Evolutionary conservation across 768 basidiomycete genomes (phyloP).

Genomic region (Collybia mongolica): DNA sequence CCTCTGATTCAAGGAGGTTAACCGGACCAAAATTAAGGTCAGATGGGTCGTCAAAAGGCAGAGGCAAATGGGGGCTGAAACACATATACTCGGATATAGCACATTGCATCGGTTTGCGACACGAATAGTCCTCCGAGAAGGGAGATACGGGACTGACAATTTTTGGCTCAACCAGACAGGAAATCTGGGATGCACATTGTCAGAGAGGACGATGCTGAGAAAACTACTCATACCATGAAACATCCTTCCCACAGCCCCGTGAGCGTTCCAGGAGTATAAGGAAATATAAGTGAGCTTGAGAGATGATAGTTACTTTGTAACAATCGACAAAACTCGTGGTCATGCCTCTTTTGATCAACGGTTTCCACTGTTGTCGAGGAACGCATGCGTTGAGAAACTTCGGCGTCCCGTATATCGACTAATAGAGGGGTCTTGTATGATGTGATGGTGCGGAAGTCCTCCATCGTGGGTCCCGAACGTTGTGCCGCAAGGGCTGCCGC

Average conservation of each 20-base stretch:
- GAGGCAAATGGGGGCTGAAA: slow-evolving; percentile 35
- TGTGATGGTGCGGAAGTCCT: slow-evolving; percentile 46
- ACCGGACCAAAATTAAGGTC: slow-evolving; percentile 2
- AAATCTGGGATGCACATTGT: slow-evolving; percentile 9
- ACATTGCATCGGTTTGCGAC: slow-evolving; percentile 51
- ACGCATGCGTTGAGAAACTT: slow-evolving; percentile 4
- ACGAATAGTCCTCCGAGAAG: slow-evolving; percentile 29
- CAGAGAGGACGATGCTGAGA: slow-evolving; percentile 4
- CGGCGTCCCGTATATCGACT: slow-evolving; percentile 33
- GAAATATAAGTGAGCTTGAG: slow-evolving; percentile 20
- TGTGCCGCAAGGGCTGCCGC: slow-evolving; percentile 41
- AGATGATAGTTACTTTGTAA: slow-evolving; percentile 15
- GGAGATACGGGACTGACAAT: slow-evolving; percentile 7
- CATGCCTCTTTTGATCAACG: slow-evolving; percentile 30
- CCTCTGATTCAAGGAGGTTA: slow-evolving; percentile 12
- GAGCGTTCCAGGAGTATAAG: slow-evolving; percentile 43
- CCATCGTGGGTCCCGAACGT: slow-evolving; percentile 50
- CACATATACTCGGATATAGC: slow-evolving; percentile 43
- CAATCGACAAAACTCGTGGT: slow-evolving; percentile 20
- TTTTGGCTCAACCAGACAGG: slow-evolving; percentile 7
- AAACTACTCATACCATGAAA: slow-evolving; percentile 46
- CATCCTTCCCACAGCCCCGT: slow-evolving; percentile 62
- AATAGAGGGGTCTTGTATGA: slow-evolving; percentile 47
- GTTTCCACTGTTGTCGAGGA: slow-evolving; percentile 5
- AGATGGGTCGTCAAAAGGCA: slow-evolving; percentile 15